Evolutionary conservation across 1,284 basidiomycete genomes (phyloP).

Genomic region (Coniferiporia weirii): DNA sequence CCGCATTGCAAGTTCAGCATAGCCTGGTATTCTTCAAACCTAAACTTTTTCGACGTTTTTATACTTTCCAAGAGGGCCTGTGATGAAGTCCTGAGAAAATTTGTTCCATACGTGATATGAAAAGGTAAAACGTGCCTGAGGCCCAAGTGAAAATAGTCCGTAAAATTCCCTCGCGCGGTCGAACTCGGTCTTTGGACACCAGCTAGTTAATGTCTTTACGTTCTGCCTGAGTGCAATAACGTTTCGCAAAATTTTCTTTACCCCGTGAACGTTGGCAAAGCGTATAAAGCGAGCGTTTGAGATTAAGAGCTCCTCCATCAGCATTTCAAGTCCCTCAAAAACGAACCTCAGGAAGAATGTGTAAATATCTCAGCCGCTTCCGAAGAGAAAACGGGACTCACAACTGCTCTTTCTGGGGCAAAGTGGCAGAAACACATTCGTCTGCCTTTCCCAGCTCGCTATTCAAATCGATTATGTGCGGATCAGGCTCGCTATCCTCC

Average conservation of each 20-base stretch:
- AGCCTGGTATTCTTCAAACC: conserved; percentile 86
- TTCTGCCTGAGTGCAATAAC: conserved; percentile 92
- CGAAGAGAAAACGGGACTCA: conserved; percentile 37
- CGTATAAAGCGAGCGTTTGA: conserved; percentile 69
- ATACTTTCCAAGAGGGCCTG: conserved; percentile 75
- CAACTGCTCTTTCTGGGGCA: conserved; percentile 65
- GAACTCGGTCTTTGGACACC: conserved; percentile 62
- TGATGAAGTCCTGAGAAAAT: conserved; percentile 1
- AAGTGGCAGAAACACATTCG: conserved; percentile 56
- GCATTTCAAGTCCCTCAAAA: conserved; percentile 80
- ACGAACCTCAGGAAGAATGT: conserved; percentile 54
- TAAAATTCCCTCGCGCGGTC: conserved; percentile 79
- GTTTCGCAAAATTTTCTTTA: conserved; percentile 87
- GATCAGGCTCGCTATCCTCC: conserved; percentile 87
- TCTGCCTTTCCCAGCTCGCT: conserved; percentile 75
- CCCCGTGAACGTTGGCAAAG: conserved; percentile 71
- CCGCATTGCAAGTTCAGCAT: conserved; percentile 88
- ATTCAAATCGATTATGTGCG: conserved; percentile 86
- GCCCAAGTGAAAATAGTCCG: conserved; percentile 67
- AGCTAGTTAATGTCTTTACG: conserved; percentile 72
- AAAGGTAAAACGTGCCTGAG: conserved; percentile 50
- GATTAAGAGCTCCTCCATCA: conserved; percentile 85
- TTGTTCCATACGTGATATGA: not conserved
- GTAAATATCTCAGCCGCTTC: not conserved
- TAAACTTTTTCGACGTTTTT: conserved; percentile 59